These are phyloP conservation scores for Globisporangium middletonii DNA, from an alignment of 352 stramenopile species.

Conservation along the genomic window DNA sequence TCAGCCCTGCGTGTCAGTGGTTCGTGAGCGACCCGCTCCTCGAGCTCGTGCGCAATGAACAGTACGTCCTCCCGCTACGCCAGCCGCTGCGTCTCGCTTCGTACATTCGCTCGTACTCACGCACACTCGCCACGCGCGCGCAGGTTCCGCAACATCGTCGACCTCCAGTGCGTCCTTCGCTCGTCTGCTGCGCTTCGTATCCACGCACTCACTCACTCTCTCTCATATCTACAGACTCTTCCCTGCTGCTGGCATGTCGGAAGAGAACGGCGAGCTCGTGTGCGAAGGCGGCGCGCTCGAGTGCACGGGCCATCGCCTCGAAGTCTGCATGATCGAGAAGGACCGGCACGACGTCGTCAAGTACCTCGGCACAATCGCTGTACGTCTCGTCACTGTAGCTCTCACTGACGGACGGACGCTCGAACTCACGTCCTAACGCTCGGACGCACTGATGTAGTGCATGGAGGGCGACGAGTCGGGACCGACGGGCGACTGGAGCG, in stretches of 20 bases:
- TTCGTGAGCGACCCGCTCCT: slow-evolving; percentile 68
- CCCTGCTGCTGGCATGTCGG: slow-evolving; percentile 63
- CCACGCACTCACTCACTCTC: neutral
- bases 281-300: slow-evolving; percentile 63
- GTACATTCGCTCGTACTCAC: neutral
- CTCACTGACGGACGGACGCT: neutral
- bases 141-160: slow-evolving; percentile 65
- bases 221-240: slow-evolving; percentile 32
- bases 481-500: slow-evolving; percentile 57
- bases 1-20: slow-evolving; percentile 79
- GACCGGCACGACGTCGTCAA: slow-evolving; percentile 68
- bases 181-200: too few relatives aligned
- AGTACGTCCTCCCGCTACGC: slow-evolving; percentile 20
- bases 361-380: slow-evolving; percentile 67
- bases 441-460: slow-evolving; percentile 24
- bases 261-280: slow-evolving; percentile 46
- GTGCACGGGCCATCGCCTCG: slow-evolving; percentile 69
- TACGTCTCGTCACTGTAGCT: slow-evolving; percentile 15
- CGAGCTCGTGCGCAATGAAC: slow-evolving; percentile 56
- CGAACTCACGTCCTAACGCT: neutral
- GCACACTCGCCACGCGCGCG: neutral
- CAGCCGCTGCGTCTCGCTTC: neutral
- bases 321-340: slow-evolving; percentile 70
- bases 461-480: slow-evolving; percentile 75
- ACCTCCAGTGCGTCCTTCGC: slow-evolving; percentile 38